Conservation (phyloP, 2,329 filamentous ascomycete genomes). For the Hansfordia pulvinata region DNA sequence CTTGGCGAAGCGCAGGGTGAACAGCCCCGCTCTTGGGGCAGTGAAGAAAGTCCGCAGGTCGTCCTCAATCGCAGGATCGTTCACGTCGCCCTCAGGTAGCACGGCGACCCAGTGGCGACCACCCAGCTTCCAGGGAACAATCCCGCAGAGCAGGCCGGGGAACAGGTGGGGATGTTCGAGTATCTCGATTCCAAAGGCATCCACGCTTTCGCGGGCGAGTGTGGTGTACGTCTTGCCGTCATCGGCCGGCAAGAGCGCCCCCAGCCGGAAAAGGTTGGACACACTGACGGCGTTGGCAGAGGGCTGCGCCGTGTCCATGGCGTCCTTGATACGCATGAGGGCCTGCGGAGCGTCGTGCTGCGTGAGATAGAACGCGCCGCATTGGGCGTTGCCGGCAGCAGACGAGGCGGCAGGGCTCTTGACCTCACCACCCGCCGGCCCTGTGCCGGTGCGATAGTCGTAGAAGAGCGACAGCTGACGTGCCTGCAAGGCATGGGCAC, state of each 20-base stretch:
- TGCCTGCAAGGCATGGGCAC: conserved; percentile 72
- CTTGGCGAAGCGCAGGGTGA: too few species aligned
- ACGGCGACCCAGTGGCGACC: conserved; percentile 27
- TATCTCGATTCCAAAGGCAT: conserved; percentile 82
- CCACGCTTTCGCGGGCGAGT: conserved; percentile 60
- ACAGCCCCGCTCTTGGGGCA: too few species aligned
- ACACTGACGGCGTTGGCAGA: conserved; percentile 83
- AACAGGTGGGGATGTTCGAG: conserved; percentile 90
- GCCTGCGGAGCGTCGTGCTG: conserved; percentile 47
- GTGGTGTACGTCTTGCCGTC: conserved; percentile 49
- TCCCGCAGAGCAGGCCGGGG: conserved; percentile 60
- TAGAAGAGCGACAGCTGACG: conserved; percentile 65
- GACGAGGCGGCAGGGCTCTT: conserved; percentile 18
- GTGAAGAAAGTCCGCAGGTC: too few species aligned
- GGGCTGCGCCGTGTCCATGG: conserved; percentile 85
- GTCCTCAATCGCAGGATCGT: too few species aligned
- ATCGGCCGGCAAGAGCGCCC: conserved; percentile 53
- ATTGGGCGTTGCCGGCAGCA: conserved; percentile 21
- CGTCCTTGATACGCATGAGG: conserved; percentile 82
- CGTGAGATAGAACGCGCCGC: conserved; percentile 64
- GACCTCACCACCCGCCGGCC: too few species aligned
- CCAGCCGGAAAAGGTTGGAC: conserved; percentile 73
- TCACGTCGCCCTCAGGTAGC: too few species aligned
- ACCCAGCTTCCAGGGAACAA: conserved; percentile 65
- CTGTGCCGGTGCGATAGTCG: too few species aligned